Percentiles rank a stretch among this genome's conserved stretches.
These are phyloP conservation scores for Benincasa hispida DNA, from an alignment of 306 rosid species.

Conservation along the genomic window DNA sequence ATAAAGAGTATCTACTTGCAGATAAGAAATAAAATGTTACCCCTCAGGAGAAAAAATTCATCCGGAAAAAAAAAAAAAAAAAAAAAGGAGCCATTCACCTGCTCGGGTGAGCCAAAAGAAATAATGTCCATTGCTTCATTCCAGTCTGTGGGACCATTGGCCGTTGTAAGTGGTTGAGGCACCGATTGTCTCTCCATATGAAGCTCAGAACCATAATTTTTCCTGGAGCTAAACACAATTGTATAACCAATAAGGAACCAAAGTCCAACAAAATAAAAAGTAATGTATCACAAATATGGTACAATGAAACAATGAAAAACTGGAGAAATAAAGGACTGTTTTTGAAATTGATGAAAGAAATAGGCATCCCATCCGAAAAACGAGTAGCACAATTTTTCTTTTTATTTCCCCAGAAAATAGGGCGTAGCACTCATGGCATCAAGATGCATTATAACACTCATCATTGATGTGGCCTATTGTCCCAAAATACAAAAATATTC, in stretches of 20 bases:
- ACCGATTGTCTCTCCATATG: slow-evolving; percentile 50
- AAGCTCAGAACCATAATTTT: slow-evolving; percentile 49
- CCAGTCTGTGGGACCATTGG: slow-evolving; percentile 87
- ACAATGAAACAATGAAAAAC: not conserved
- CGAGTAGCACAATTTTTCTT: not conserved
- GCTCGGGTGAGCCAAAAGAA: slow-evolving; percentile 91
- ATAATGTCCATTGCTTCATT: slow-evolving; percentile 92
- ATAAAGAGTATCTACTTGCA: not conserved
- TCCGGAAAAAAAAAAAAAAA: not conserved
- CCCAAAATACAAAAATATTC: not conserved
- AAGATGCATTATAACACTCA: not conserved
- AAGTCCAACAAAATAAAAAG: not conserved
- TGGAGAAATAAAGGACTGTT: not conserved
- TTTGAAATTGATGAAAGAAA: not conserved
- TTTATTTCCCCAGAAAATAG: not conserved
- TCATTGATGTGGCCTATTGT: not conserved
- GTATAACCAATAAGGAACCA: not conserved
- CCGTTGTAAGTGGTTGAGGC: slow-evolving; percentile 40
- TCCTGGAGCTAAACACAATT: slow-evolving; percentile 26
- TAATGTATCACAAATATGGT: not conserved
- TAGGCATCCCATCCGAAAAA: not conserved
- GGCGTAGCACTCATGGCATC: not conserved
- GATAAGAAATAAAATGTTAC: not conserved
- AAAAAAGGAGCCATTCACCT: slow-evolving; percentile 33
- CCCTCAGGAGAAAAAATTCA: not conserved